phyloP scores from a whole-genome alignment of 192 early-diverging fungal genomes.

The Tieghemiomyces parasiticus region DNA sequence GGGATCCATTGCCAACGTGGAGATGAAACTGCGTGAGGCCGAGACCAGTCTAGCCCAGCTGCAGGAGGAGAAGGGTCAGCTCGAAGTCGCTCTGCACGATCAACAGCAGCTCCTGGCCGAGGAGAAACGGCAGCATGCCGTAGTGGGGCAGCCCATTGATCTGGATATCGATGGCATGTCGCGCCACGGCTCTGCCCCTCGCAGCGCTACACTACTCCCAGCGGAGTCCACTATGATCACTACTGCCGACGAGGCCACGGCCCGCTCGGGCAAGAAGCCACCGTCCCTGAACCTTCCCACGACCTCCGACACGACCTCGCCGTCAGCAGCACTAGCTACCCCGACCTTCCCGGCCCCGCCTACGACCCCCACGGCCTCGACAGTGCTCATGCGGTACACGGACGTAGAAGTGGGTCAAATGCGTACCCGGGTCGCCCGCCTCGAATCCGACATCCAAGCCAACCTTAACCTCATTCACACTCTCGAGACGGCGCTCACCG shows the following conservation, averaged over 20 bases:
- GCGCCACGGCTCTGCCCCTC: too few species aligned
- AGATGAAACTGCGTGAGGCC: slow-evolving; percentile 5
- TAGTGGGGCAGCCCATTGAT: neutral
- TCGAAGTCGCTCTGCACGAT: neutral
- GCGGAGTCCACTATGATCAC: neutral
- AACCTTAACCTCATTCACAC: slow-evolving; percentile 14
- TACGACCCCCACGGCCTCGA: neutral
- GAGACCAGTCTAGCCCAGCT: slow-evolving; percentile 1
- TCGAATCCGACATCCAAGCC: slow-evolving; percentile 13
- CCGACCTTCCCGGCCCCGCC: neutral
- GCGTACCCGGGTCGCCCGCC: neutral
- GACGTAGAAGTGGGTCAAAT: slow-evolving; percentile 8
- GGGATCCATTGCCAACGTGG: neutral
- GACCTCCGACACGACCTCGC: neutral
- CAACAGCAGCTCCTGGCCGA: neutral
- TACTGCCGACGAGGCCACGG: neutral
- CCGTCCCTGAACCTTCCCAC: neutral
- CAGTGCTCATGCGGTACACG: slow-evolving; percentile 6
- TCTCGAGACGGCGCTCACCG: slow-evolving; percentile 15
- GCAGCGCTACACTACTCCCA: too few species aligned
- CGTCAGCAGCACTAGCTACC: neutral
- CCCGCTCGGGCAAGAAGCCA: neutral
- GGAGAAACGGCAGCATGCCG: neutral
- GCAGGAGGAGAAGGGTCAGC: neutral
- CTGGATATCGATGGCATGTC: neutral